Base-by-base conservation (phyloP, 192 early-diverging fungal genomes). In the Podila horticola region DNA sequence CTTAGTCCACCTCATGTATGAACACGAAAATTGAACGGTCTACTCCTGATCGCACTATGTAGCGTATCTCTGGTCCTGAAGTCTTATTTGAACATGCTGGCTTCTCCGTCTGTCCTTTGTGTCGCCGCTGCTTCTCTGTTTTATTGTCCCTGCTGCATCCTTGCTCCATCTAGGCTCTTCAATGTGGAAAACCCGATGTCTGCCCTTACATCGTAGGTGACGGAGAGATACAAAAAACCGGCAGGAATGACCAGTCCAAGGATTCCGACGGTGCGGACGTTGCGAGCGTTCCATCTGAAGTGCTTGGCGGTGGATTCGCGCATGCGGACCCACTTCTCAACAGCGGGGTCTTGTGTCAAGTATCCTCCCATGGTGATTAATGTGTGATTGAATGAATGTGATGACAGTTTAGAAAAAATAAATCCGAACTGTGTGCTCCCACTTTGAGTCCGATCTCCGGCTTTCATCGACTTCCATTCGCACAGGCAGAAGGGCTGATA, bases 281-380 rank as follows among this genome's bases (percentile, higher is more conserved):
- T 81, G 55, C 77, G 77, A 22, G 12, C 12, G 67, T 66, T 81
- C 77, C 77, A 81, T 52, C 66, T 61, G 60, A 81, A 81, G 48
- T 81, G 58, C 66, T 64, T 69, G 41, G 66, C 67, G n/a, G 77
- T 81, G 41, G 77, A 73, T 52, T 81, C 77, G 71, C 77, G 77
- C 77, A 81, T 81, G 71, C 77, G 77, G 22, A 81, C 71, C 77
- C 77, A 81, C 77, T 81, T 81, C 41, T 81, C 77, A 38, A 81
- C 48, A 61, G 77, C 77, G 45, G 77, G 77, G 67, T 81, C 77
- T 30, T 50, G 70, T 69, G 70, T 68, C 59, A 81, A 66, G 77
- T 69, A 81, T 73, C 71, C 77, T 60, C 66, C 77, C 77, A 81
- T 81, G 38, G 66, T 61, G 61, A 38, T 28, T 68, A 12, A 67